Evolutionary conservation across 2,329 filamentous ascomycete genomes (phyloP).

Genomic region (Fusarium sp.): DNA sequence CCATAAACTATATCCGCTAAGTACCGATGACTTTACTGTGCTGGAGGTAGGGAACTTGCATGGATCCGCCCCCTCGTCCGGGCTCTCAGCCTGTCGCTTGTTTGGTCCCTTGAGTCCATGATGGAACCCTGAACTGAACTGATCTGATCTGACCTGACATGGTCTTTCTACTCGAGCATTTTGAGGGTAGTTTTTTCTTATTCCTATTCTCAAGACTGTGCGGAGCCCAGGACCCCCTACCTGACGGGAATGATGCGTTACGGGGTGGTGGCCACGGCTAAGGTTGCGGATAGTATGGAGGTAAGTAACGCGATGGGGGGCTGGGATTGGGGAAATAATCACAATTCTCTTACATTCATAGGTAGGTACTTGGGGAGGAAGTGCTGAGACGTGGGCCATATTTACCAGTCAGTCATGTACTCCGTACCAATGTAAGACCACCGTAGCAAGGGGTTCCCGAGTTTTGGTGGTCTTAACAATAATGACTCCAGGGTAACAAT

Average conservation of each 20-base stretch:
- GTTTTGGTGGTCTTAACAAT: neutral
- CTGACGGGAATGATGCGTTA: neutral
- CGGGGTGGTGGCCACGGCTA: conserved; percentile 9
- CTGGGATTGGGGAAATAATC: conserved; percentile 29
- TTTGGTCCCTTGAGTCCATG: conserved; percentile 30
- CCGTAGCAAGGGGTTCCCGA: neutral
- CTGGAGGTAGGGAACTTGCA: neutral
- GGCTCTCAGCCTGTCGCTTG: conserved; percentile 32
- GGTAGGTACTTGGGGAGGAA: neutral
- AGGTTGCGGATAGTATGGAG: conserved; percentile 19
- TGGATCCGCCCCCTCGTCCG: conserved; percentile 4
- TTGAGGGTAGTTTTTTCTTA: conserved; percentile 17
- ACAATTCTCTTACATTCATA: conserved; percentile 27
- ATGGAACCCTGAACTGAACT: conserved; percentile 17
- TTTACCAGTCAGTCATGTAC: neutral
- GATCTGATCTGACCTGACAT: neutral
- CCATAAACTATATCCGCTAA: conserved; percentile 9
- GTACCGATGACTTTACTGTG: conserved; percentile 23
- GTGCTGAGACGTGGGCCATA: neutral
- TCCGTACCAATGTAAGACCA: neutral
- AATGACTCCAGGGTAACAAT: conserved; percentile 16
- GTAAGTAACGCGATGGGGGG: conserved; percentile 1
- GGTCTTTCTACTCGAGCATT: neutral
- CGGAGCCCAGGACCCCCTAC: neutral
- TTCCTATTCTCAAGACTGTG: conserved; percentile 14